Conservation (phyloP, 2,329 filamentous ascomycete genomes). For the Lasiodiplodia sp. region DNA sequence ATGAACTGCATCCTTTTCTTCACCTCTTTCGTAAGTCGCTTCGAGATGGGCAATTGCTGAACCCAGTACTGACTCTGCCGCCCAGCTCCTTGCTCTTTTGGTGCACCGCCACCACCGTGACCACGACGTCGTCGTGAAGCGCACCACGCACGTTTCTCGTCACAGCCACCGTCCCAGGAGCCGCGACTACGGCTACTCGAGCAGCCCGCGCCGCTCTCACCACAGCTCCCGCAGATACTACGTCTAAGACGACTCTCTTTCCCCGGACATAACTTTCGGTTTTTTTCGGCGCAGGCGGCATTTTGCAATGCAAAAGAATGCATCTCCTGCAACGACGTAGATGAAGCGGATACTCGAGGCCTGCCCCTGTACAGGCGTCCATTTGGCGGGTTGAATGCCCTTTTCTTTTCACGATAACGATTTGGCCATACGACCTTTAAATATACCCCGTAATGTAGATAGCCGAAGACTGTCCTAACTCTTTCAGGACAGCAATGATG, state of each 20-base stretch:
- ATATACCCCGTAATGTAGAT: slow-evolving; percentile 27
- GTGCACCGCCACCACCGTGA: slow-evolving; percentile 56
- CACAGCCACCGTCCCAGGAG: slow-evolving; percentile 40
- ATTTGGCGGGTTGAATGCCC: not conserved
- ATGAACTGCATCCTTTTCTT: slow-evolving; percentile 86
- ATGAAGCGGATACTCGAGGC: not conserved
- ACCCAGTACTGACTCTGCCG: slow-evolving; percentile 35
- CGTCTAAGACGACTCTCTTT: slow-evolving; percentile 32
- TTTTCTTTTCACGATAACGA: slow-evolving; percentile 24
- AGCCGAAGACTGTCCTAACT: slow-evolving; percentile 18
- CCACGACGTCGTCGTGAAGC: slow-evolving; percentile 61
- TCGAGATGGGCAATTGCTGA: slow-evolving; percentile 13
- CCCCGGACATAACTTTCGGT: not conserved
- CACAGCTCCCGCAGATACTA: slow-evolving; percentile 47
- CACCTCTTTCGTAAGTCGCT: slow-evolving; percentile 68
- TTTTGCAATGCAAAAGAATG: slow-evolving; percentile 11
- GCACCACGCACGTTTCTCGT: slow-evolving; percentile 56
- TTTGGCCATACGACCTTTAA: slow-evolving; percentile 18
- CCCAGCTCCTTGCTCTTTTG: slow-evolving; percentile 66
- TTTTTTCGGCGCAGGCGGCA: slow-evolving; percentile 10
- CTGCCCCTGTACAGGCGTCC: slow-evolving; percentile 8
- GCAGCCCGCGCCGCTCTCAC: slow-evolving; percentile 48
- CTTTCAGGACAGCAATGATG: slow-evolving; percentile 10
- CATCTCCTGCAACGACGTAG: slow-evolving; percentile 10
- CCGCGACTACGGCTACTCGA: slow-evolving; percentile 35